Base-by-base conservation (phyloP, 2,329 filamentous ascomycete species). In the Botrytis galanthina region DNA sequence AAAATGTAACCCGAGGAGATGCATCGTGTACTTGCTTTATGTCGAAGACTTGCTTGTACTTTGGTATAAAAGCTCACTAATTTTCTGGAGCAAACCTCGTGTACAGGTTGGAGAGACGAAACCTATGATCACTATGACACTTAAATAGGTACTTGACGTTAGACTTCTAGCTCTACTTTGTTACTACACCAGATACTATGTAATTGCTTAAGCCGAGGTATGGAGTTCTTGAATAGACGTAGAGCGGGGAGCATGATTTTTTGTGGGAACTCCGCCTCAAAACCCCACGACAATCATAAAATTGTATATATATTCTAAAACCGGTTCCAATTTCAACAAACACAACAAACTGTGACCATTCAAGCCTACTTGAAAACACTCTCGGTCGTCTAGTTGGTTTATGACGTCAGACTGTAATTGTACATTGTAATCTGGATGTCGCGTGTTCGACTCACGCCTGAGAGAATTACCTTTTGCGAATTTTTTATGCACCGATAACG, bases 291-390 rank as follows among this genome's bases (percentile, higher is more conserved):
- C 8, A 7, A 39, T 10, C 8, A 29, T 4, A 4, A 2, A 29
- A 3, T 2, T 7, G 51, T 18, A 39, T 2, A 54, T 29, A 54
- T n/a, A 12, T 22, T 29, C 1, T 4, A 39, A 29, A 12, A 1
- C 6, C 1, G 0, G 0, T 1, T 0, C 3, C 2, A 0, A 4
- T 1, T 0, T 29, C 8, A 67, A 12, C 64, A 67, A 67, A 67
- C 46, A 67, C 46, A 67, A 79, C 64, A 67, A 67, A 67, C 16
- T 54, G 32, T 67, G 64, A 54, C 64, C 46, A 39, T 39, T 64
- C 61, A 42, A 64, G 61, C n/a, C 18, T 20, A 64, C 61, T 64
- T 42, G 61, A 46, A 64, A 64, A 44, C 9, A 46, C 61, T 64
- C 61, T 64, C 61, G 61, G 61, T 64, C 61, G 39, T 64, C 61